Base-by-base conservation (phyloP, 805 yeast species). In the Grigorovia humatica region DNA sequence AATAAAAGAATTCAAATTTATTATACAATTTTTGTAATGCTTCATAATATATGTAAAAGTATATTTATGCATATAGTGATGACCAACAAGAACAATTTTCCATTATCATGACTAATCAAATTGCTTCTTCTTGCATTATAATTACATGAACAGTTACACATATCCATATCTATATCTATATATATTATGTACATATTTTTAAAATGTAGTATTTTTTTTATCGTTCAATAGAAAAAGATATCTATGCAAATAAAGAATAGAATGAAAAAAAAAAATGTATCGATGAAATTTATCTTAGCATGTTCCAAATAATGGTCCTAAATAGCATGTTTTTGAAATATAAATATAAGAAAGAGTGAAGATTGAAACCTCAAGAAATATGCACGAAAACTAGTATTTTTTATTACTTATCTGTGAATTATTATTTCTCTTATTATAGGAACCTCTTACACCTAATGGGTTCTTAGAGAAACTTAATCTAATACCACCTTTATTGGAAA, bases 361-460 rank as follows among this genome's bases (percentile, higher is more conserved):
- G 27, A 23, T n/a, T n/a, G n/a, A n/a, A n/a, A n/a, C n/a, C n/a
- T n/a, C n/a, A n/a, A n/a, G n/a, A n/a, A n/a, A n/a, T n/a, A n/a
- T 23, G 27, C 27, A 23, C 6, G n/a, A 23, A 23, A 4, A 4
- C 11, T 32, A 32, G 11, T 32, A 32, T 32, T 32, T 32, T 32
- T 4, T 4, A 5, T 32, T 32, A 8, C 11, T 32, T 32, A 13
- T 32, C 3, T 13, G 15, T 9, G 38, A 3, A 32, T 32, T 32
- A 32, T 15, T 38, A 38, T 38, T 38, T 38, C 42, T 65, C 63
- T 71, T 65, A 57, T 65, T 74, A n/a, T 70, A 71, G 47, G 72
- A 74, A 6, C 96, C 93, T 58, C 97, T 79, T 3, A 90, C 98
- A 43, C 98, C 98, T 58, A 90, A 77, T n/a, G 98, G 98, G 66